Evolutionary conservation across 306 rosid species (phyloP), one percentile per base, ranked within the genome.

Genomic region (Coriaria nepalensis): DNA sequence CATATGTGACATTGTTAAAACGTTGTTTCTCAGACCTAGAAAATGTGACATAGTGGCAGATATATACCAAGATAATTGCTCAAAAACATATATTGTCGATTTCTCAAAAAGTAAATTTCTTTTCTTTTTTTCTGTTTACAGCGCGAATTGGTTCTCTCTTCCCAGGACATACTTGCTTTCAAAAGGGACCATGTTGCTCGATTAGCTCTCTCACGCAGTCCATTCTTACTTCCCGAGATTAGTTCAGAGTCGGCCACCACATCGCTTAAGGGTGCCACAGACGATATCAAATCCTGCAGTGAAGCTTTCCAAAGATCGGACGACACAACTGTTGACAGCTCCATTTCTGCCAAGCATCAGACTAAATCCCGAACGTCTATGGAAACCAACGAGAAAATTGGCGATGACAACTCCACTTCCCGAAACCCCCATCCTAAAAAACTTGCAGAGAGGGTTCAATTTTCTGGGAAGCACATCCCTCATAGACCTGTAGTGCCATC

Each of bases 181-280:
- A 76, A 69, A 68, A 79, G 96, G 66, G 99, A 92, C 72, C 81
- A 85, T 51, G 81, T 71, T 53, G 76, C 94, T 49, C 81, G 80
- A 36, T 73, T 92, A 8, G 59, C 76, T 47, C 80, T 75, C 36
- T 82, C 55, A 56, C 79, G 45, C 6, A 76, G 73, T 67, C 80
- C 86, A 69, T 78, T 75, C 55, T 38, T 66, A 56, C 81, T 60
- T 63, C 93, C 87, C 6, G 93, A 82, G 54, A 92, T 77, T 59
- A 92, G 99, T 64, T 85, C 94, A 5, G 99, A 86, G 72, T 92
- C 99, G 42, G 99, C 95, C 53, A 86, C 98, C 35, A 92, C 99
- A 36, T 92, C 99, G 50, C 79, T 92, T 29, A 92, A 75, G 60
- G 98, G 79, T 35, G 75, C 75, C 45, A 74, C 86, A 12, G 98